Base-by-base conservation (phyloP, 495 filamentous ascomycete genomes). In the Parachaetomium inaequale region DNA sequence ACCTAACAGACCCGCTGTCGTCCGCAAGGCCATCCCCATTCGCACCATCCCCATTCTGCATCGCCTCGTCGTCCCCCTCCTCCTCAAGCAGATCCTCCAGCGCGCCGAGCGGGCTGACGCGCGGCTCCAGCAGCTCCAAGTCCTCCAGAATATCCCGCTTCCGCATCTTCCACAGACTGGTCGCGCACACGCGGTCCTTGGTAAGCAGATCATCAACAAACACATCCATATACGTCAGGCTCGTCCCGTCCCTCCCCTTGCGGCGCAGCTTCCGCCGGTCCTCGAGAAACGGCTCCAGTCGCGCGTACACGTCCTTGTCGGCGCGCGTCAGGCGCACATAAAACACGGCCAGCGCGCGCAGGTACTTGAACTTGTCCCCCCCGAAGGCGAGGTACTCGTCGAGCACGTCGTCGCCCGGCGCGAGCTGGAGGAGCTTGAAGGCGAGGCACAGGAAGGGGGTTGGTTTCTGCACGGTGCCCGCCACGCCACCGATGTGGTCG, bases 401-500 rank as follows among this genome's bases (percentile, higher is more conserved):
- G n/a, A 99, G 76, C 45, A 98, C 84, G 54, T 88, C 88, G 63
- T 87, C 85, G 50, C 82, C 79, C 5, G 94, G 95, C 55, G 85
- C 85, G 25, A 99, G 82, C 75, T 96, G 92, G 17, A 97, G 83
- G 25, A 99, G 79, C 79, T 99, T 99, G 76, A 98, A 96, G 29
- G 86, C 88, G 14, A 99, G 85, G 68, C 94, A 99, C 19, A 99
- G 84, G 68, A 99, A 99, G 0, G 93, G 93, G 1, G 89, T 88
- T 0, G 94, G 92, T 63, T 89, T 88, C 70, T 95, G 92, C 36
- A 84, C 80, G 32, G 84, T 82, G 53, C 91, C 91, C 70, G 90
- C 91, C 4, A 90, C 92, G 67, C 94, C 94, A 59, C 92, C 95
- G 56, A 98, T 83, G 76, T 80, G 83, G 69, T 81, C 85, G 38